phyloP scores from a whole-genome alignment of 495 filamentous ascomycete species.

The Penicillium salamii region DNA sequence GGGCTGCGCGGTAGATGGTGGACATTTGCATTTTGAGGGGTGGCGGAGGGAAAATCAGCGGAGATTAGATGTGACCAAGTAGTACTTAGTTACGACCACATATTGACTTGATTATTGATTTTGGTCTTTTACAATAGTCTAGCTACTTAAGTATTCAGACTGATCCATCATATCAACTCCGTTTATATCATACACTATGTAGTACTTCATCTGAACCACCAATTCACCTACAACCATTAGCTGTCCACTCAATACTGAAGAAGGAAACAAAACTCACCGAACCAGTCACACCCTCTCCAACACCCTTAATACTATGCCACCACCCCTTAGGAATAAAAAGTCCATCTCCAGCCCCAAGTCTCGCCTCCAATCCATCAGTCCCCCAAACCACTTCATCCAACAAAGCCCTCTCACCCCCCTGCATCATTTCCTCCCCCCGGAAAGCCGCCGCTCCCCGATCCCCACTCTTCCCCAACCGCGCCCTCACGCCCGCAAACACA shows the following conservation, averaged over 20 bases:
- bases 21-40: slow-evolving; percentile 23
- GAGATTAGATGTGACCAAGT: too few species aligned
- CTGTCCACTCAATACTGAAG: slow-evolving; percentile 17
- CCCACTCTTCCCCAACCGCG: slow-evolving; percentile 39
- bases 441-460: slow-evolving; percentile 51
- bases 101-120: too few species aligned
- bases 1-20: slow-evolving; percentile 27
- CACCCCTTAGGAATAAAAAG: slow-evolving; percentile 89
- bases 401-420: slow-evolving; percentile 61
- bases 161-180: too few species aligned
- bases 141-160: too few species aligned
- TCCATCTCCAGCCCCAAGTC: slow-evolving; percentile 64
- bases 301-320: slow-evolving; percentile 92
- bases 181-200: slow-evolving; percentile 2
- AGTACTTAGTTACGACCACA: too few species aligned
- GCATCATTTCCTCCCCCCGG: slow-evolving; percentile 91
- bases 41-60: background rate
- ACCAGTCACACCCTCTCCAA: slow-evolving; percentile 59
- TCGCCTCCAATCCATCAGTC: slow-evolving; percentile 51
- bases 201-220: slow-evolving; percentile 84
- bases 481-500: slow-evolving; percentile 58
- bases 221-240: slow-evolving; percentile 65
- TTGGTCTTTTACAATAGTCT: too few species aligned
- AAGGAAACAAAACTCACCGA: slow-evolving; percentile 51
- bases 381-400: slow-evolving; percentile 73